Percentiles rank a stretch among this genome's conserved stretches.
These are phyloP conservation scores for Ramaria sp. DNA, from an alignment of 768 basidiomycete genomes.

Conservation along the genomic window DNA sequence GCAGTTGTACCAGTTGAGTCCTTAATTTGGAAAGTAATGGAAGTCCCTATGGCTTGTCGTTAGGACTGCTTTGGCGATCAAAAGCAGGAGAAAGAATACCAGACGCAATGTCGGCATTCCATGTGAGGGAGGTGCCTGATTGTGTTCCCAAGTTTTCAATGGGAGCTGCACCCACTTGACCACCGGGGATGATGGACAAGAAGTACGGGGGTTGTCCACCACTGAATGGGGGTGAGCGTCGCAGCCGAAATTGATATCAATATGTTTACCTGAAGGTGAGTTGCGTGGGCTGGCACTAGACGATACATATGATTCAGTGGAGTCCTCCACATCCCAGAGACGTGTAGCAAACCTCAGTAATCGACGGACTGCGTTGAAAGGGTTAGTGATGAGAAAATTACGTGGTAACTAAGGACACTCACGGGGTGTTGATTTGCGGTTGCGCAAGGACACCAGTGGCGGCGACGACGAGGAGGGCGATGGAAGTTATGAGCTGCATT, in stretches of 20 bases:
- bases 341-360: not conserved
- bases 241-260: not conserved
- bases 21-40: slow-evolving; percentile 46
- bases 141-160: slow-evolving; percentile 36
- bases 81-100: slow-evolving; percentile 21
- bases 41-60: slow-evolving; percentile 27
- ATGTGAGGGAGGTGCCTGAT: slow-evolving; percentile 34
- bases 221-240: slow-evolving; percentile 8
- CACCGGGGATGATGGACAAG: slow-evolving; percentile 35
- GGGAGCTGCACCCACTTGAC: slow-evolving; percentile 31
- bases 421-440: slow-evolving; percentile 60
- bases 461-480: slow-evolving; percentile 27
- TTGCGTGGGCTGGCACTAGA: slow-evolving; percentile 44
- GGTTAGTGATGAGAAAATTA: not conserved
- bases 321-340: not conserved
- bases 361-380: not conserved
- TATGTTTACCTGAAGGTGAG: slow-evolving; percentile 24
- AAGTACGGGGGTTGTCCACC: slow-evolving; percentile 26
- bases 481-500: slow-evolving; percentile 17
- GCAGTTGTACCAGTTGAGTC: slow-evolving; percentile 44
- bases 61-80: not conserved
- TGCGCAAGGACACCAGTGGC: slow-evolving; percentile 36
- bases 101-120: slow-evolving; percentile 40
- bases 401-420: slow-evolving; percentile 19
- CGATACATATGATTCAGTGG: not conserved